Conservation (phyloP, 2,329 filamentous ascomycete species). For the Neoscytalidium dimidiatum region DNA sequence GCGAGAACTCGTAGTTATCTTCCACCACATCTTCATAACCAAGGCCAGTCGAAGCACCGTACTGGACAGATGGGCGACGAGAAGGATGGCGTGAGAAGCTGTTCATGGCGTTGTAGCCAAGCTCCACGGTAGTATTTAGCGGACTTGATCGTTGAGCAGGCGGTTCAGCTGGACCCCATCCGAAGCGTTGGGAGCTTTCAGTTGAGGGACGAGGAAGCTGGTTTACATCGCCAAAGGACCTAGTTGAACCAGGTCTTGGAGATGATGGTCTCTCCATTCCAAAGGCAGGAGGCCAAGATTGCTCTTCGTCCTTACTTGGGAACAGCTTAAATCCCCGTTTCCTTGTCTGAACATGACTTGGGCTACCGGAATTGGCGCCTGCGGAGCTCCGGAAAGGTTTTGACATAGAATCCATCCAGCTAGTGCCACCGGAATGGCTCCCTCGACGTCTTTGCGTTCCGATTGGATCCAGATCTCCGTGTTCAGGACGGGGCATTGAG, state of each 20-base stretch:
- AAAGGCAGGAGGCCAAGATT: conserved; percentile 45
- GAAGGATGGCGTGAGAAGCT: conserved; percentile 78
- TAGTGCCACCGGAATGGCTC: conserved; percentile 53
- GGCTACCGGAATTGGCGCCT: conserved; percentile 33
- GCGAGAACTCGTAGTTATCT: conserved; percentile 52
- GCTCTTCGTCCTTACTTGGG: conserved; percentile 51
- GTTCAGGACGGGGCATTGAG: conserved; percentile 67
- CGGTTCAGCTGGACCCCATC: conserved; percentile 31
- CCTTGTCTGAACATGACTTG: conserved; percentile 41
- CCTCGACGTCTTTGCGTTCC: conserved; percentile 57
- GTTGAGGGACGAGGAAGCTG: conserved; percentile 39
- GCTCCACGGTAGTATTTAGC: conserved; percentile 38
- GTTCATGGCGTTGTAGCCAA: conserved; percentile 39
- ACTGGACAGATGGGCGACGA: conserved; percentile 76
- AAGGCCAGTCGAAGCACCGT: conserved; percentile 69
- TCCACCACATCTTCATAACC: conserved; percentile 55
- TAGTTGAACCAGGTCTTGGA: conserved; percentile 69
- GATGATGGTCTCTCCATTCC: conserved; percentile 44
- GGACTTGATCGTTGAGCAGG: conserved; percentile 42
- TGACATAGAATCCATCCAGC: conserved; percentile 55
- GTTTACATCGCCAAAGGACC: conserved; percentile 49
- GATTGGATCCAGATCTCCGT: conserved; percentile 47
- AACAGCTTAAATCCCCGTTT: conserved; percentile 54
- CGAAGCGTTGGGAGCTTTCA: conserved; percentile 40
- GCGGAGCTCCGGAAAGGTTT: conserved; percentile 35